Conservation (phyloP, 129 eudicot species). For the Heracleum sosnowskyi region DNA sequence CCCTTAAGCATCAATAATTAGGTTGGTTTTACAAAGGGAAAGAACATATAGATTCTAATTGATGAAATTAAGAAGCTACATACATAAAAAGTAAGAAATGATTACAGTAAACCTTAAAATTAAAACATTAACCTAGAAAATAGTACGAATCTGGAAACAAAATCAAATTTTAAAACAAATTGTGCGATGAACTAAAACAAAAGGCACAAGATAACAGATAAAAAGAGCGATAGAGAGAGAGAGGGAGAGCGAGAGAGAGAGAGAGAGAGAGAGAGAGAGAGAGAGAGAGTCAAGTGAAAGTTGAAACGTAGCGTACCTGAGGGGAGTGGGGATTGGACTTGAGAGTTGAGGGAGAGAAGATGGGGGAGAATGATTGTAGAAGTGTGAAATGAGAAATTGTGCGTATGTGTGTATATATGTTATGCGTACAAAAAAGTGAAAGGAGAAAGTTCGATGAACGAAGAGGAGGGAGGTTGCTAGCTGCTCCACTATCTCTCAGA, state of each 20-base stretch:
- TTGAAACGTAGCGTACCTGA: conserved; percentile 2
- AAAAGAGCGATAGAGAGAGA: too few relatives aligned
- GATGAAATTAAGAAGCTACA: too few relatives aligned
- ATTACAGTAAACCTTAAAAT: too few relatives aligned
- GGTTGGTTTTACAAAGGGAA: too few relatives aligned
- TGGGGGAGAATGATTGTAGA: background rate
- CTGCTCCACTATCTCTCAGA: background rate
- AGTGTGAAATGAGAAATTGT: background rate
- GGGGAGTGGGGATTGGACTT: background rate
- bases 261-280: background rate
- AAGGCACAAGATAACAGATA: too few relatives aligned
- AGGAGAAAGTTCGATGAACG: background rate
- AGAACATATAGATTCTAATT: too few relatives aligned
- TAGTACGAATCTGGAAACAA: background rate
- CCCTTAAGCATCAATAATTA: background rate
- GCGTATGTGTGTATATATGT: background rate
- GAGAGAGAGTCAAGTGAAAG: background rate
- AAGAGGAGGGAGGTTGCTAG: background rate
- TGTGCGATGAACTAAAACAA: too few relatives aligned
- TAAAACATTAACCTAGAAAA: too few relatives aligned
- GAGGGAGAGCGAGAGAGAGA: too few relatives aligned
- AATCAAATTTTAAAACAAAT: too few relatives aligned
- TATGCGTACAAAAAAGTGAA: background rate
- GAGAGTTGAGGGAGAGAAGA: background rate
- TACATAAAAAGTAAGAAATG: too few relatives aligned